Evolutionary conservation across 1,284 basidiomycete genomes (phyloP), one percentile per base, ranked within the genome.

Genomic region (Polyporus tsugae): DNA sequence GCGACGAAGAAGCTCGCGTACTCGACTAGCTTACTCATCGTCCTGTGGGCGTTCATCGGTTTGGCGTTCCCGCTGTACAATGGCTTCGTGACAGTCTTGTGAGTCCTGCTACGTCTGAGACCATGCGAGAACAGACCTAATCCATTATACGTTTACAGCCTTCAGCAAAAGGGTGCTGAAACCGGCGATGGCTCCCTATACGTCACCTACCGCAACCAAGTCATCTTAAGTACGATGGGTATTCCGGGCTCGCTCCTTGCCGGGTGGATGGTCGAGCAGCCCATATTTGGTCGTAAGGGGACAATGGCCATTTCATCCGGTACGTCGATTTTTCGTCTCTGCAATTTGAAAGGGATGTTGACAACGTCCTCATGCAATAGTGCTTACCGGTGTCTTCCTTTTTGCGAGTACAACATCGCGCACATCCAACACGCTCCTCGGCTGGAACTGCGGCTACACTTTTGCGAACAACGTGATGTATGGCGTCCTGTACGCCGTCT

Each of bases 391-490:
- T 13, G 82, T 85, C 36, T 92, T 92, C 80, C 81, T 93, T 25
- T 90, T 92, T 77, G 86, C 86, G 46, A 88, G 85, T 44, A 93
- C 92, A 42, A 91, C 89, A 6, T 85, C 91, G 35, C 82, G 86
- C 62, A 88, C 84, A 63, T 89, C 89, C 0, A 82, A 86, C 69
- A 84, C 87, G 38, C 82, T 93, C 42, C 81, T 93, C 29, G 91
- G 89, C 38, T 92, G 89, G 90, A 92, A 92, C 75, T 92, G 90
- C 73, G 91, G 87, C 25, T 91, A 89, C 73, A 84, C 82, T 25
- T 88, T 91, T 75, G 85, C 80, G 71, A 87, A 85, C 73, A 91
- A 90, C 74, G 85, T 90, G 68, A 92, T 93, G 91, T 93, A 92
- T 73, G 91, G 89, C 13, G 88, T 92, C 4, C 78, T 93, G 13